These are phyloP conservation scores for Colletotrichum simmondsii DNA, from an alignment of 2,329 filamentous ascomycete species.

Conservation along the genomic window DNA sequence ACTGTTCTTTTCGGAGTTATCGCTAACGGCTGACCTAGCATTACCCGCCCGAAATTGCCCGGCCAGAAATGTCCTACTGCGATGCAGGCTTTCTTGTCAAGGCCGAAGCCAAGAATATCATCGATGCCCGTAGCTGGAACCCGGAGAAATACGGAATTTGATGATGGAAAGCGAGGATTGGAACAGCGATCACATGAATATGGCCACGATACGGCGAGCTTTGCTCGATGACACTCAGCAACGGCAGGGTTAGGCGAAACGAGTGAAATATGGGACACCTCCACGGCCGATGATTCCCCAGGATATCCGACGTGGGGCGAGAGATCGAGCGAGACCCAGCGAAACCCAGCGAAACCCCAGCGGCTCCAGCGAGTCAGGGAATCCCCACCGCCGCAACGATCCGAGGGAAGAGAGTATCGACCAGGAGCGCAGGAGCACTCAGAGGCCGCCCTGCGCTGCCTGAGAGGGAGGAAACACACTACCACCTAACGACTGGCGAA, in stretches of 20 bases:
- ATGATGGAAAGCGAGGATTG: neutral
- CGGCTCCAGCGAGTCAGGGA: conserved; percentile 2
- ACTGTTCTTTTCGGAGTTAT: neutral
- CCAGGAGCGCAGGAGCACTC: neutral
- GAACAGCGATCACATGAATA: neutral
- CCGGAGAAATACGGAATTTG: conserved; percentile 14
- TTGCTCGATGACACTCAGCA: neutral
- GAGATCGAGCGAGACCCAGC: neutral
- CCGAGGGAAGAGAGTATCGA: neutral
- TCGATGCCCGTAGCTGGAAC: conserved; percentile 11
- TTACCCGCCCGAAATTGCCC: conserved; percentile 31
- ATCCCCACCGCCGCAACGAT: neutral
- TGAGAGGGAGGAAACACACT: neutral
- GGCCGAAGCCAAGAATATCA: conserved; percentile 22
- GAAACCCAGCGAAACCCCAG: neutral
- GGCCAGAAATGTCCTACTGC: conserved; percentile 28
- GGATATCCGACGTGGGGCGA: neutral
- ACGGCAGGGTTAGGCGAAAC: neutral
- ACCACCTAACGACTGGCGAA: neutral
- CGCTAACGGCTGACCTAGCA: conserved; percentile 16
- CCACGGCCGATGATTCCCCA: neutral
- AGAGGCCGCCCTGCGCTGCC: conserved; percentile 1
- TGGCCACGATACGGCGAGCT: neutral
- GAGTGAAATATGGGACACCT: neutral
- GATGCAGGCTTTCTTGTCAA: conserved; percentile 30